A percentile compares a stretch with the other conserved stretches of the same genome.
Conservation (phyloP, 306 rosid species). For the Cercis canadensis region DNA sequence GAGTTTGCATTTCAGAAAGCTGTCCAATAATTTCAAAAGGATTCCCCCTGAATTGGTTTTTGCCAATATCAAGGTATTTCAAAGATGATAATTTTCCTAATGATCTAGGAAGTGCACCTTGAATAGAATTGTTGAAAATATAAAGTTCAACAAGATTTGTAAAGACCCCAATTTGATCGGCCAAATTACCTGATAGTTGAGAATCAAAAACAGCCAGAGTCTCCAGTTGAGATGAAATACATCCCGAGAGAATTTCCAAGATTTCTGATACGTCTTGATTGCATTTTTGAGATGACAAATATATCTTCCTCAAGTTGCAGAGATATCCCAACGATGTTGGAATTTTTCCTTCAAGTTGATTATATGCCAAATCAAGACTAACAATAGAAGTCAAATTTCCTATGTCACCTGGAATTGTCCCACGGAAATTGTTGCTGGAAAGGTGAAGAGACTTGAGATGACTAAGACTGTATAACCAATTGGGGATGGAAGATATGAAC, state of each 20-base stretch:
- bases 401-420: not conserved
- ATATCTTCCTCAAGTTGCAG: constrained; percentile 15
- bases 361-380: not conserved
- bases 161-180: constrained; percentile 7
- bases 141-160: not conserved
- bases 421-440: accelerated
- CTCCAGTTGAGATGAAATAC: not conserved
- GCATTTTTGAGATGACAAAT: not conserved
- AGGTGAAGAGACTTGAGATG: constrained; percentile 24
- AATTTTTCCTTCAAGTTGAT: not conserved
- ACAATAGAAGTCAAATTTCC: constrained; percentile 31
- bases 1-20: not conserved
- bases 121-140: not conserved
- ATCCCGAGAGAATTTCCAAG: constrained; percentile 8
- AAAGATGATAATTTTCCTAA: not conserved
- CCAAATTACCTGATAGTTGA: constrained; percentile 24
- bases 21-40: not conserved
- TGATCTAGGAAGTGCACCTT: not conserved
- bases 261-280: not conserved
- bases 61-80: not conserved
- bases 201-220: accelerated
- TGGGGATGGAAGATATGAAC: constrained; percentile 32
- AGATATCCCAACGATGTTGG: constrained; percentile 4
- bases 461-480: not conserved
- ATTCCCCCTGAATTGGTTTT: not conserved